Conservation (phyloP, 2,329 filamentous ascomycete genomes). For the Scytalidium lignicola region DNA sequence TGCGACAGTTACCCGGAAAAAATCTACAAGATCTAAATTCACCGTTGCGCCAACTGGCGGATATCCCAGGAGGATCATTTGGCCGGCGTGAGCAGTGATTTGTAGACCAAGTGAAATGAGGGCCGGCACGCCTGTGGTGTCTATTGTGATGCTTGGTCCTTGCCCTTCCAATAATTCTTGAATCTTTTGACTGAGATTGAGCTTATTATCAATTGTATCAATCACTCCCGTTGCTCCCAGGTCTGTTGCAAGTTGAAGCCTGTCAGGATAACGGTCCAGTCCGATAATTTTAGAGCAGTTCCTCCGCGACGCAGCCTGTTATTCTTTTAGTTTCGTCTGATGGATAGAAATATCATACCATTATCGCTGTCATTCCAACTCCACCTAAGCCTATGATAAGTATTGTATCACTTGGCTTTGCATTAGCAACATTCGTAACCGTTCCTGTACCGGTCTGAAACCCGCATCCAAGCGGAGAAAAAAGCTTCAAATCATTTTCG, state of each 20-base stretch:
- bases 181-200: slow-evolving; percentile 25
- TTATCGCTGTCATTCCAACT: slow-evolving; percentile 34
- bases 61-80: slow-evolving; percentile 26
- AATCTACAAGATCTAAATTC: too few species aligned
- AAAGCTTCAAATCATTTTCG: slow-evolving; percentile 25
- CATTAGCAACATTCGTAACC: slow-evolving; percentile 30
- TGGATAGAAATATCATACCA: slow-evolving; percentile 29
- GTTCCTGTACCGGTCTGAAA: slow-evolving; percentile 37
- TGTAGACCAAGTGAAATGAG: slow-evolving; percentile 28
- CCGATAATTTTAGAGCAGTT: too few species aligned
- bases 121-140: slow-evolving; percentile 26
- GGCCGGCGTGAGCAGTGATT: slow-evolving; percentile 18
- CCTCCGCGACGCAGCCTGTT: too few species aligned
- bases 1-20: too few species aligned
- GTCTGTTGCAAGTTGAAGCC: slow-evolving; percentile 21
- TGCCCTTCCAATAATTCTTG: slow-evolving; percentile 23
- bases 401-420: slow-evolving; percentile 21
- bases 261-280: slow-evolving; percentile 14
- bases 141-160: slow-evolving; percentile 25
- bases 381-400: slow-evolving; percentile 33
- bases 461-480: slow-evolving; percentile 35
- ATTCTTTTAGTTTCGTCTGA: too few species aligned
- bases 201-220: slow-evolving; percentile 25
- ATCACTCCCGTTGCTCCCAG: slow-evolving; percentile 39
- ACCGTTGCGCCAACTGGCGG: too few species aligned